Evolutionary conservation across 495 filamentous ascomycete species (phyloP), one percentile per base, ranked within the genome.

Genomic region (Astrothelium subdiscretum): DNA sequence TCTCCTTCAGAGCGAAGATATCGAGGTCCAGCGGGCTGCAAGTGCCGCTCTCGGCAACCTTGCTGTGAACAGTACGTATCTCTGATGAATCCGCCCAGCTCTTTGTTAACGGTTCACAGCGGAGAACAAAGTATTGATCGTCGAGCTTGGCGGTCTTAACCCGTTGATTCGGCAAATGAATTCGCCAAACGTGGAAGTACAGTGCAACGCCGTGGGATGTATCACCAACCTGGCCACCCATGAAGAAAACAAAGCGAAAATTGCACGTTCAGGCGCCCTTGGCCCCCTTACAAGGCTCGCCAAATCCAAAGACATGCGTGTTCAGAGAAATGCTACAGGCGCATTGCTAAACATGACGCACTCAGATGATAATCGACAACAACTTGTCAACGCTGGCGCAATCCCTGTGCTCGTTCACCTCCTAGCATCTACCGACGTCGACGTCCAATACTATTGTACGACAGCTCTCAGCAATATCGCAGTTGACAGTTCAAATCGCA

Each of bases 371-470:
- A 98, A 98, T 72, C 85, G 94, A 61, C 91, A 96, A 77, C 91
- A 97, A 73, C 85, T 98, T 31, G 94, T 98, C 57, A 92, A 94
- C 63, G 95, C 94, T 57, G 91, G 91, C 59, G 95, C 94, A 11
- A 96, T 98, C 64, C 95, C 94, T 3, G 94, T 97, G 10, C 84
- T 98, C 15, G 94, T 98, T 58, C 91, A 96, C 66, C 81, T 98
- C 27, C 82, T 98, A 35, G 91, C 88, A 15, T 97, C 92, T 38
- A 73, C 85, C 24, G 94, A 98, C 71, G 90, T 96, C 60, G 94
- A 98, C 71, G 94, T 98, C 18, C 94, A 98, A 77, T 98, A 98
- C 75, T 98, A 98, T 75, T 98, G 94, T 78, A 98, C 94, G 35
- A 98, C 94, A 1, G 94, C 94, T 15, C 83, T 98, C 58, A 96